Percentiles rank a stretch among this genome's conserved stretches.
Conservation (phyloP, 2,329 filamentous ascomycete genomes). For the Alternaria sp. region DNA sequence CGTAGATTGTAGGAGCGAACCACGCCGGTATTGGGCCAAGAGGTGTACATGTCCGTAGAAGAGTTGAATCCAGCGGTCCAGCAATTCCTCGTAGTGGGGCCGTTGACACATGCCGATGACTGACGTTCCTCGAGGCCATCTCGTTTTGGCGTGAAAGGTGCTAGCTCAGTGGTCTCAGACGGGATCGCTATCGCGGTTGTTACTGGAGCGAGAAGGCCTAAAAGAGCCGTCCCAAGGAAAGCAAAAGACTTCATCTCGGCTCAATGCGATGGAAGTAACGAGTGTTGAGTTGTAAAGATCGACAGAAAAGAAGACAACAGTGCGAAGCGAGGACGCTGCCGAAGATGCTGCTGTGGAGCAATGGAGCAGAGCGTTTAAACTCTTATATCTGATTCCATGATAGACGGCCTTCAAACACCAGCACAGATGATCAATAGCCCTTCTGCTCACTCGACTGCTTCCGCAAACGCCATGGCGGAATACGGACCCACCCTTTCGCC, state of each 20-base stretch:
- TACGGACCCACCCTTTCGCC: not conserved
- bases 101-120: conserved; percentile 19
- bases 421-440: not conserved
- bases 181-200: conserved; percentile 25
- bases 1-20: conserved; percentile 42
- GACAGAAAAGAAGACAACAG: not conserved
- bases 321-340: not conserved
- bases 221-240: conserved; percentile 22
- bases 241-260: conserved; percentile 32
- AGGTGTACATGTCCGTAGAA: conserved; percentile 50
- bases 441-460: not conserved
- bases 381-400: not conserved
- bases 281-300: conserved; percentile 8
- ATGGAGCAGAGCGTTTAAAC: not conserved
- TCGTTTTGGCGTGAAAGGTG: conserved; percentile 10
- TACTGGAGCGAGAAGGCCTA: conserved; percentile 23
- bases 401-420: not conserved
- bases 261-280: not conserved
- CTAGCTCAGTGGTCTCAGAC: conserved; percentile 19
- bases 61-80: conserved; percentile 49
- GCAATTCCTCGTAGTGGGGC: conserved; percentile 48
- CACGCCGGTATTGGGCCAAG: conserved; percentile 48
- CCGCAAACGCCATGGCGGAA: not conserved
- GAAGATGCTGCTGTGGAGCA: conserved; percentile 3
- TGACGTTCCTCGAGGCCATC: conserved; percentile 26